Evolutionary conservation across 2,329 filamentous ascomycete genomes (phyloP).

Genomic region (Exophiala sp.): DNA sequence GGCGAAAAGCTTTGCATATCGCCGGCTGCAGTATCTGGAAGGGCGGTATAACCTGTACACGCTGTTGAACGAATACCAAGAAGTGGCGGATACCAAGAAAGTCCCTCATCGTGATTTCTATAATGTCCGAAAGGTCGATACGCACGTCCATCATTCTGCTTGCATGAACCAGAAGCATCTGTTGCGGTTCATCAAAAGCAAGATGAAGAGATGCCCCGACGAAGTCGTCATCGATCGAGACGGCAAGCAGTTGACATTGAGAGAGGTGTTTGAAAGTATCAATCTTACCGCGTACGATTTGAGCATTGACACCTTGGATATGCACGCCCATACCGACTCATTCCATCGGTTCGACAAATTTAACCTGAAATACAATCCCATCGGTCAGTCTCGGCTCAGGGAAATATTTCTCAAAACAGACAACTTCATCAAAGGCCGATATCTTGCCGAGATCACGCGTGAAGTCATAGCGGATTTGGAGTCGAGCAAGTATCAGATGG

Average conservation of each 20-base stretch:
- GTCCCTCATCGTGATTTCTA: conserved; percentile 98
- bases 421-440: conserved; percentile 92
- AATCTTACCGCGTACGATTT: conserved; percentile 95
- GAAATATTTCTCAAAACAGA: conserved; percentile 99
- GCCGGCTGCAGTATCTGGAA: conserved; percentile 88
- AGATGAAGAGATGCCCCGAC: conserved; percentile 97
- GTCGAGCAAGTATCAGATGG: conserved; percentile 99
- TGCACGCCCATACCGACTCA: conserved; percentile 97
- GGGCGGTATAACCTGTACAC: conserved; percentile 95
- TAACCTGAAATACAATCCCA: conserved; percentile 97
- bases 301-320: conserved; percentile 96
- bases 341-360: conserved; percentile 99
- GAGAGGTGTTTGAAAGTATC: conserved; percentile 94
- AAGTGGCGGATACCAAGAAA: conserved; percentile 95
- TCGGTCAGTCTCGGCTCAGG: conserved; percentile 87
- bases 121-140: conserved; percentile 97
- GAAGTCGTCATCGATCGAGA: conserved; percentile 90
- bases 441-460: conserved; percentile 94
- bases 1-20: conserved; percentile 94
- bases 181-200: conserved; percentile 97
- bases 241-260: conserved; percentile 81
- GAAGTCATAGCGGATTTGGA: conserved; percentile 96
- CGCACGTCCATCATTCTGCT: conserved; percentile 96
- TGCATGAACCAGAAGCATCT: conserved; percentile 99
- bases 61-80: conserved; percentile 92